phyloP scores from a whole-genome alignment of 306 rosid genomes.

The Cucumis hystrix region DNA sequence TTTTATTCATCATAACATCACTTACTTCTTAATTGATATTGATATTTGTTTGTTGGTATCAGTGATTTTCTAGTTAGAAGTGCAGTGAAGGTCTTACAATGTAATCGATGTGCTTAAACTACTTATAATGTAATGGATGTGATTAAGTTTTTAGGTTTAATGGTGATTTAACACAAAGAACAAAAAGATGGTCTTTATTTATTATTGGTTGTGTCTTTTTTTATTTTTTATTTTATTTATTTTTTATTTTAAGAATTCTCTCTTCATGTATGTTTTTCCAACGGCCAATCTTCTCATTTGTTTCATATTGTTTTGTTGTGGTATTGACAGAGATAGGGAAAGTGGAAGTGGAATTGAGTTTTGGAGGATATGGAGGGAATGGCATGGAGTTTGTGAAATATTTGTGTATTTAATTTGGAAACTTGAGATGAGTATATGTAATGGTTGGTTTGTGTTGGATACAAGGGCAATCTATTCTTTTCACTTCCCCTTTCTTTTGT shows the following conservation, averaged over 20 bases:
- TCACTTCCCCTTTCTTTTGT: slow-evolving; percentile 2
- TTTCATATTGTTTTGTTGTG: background rate
- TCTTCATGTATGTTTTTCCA: background rate
- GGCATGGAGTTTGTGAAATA: background rate
- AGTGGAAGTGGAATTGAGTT: background rate
- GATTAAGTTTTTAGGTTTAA: background rate
- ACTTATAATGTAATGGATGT: background rate
- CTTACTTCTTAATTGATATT: background rate
- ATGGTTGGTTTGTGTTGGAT: slow-evolving; percentile 2
- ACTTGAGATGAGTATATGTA: slow-evolving; percentile 3
- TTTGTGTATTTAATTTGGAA: slow-evolving; percentile 3
- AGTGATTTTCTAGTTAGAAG: background rate
- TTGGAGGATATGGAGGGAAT: background rate
- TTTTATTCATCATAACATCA: background rate
- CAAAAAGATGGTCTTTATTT: background rate
- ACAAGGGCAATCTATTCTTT: background rate
- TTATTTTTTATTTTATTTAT: background rate
- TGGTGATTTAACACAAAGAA: background rate
- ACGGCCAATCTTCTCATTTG: background rate
- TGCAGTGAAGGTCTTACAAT: background rate
- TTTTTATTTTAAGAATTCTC: background rate
- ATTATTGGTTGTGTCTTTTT: background rate
- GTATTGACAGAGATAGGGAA: background rate
- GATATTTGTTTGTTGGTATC: background rate
- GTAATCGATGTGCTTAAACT: too few relatives aligned